Percentiles rank a stretch among this genome's conserved stretches.
Conservation (phyloP, 345 rosid genomes). For the Eucalyptus guilfoylei region DNA sequence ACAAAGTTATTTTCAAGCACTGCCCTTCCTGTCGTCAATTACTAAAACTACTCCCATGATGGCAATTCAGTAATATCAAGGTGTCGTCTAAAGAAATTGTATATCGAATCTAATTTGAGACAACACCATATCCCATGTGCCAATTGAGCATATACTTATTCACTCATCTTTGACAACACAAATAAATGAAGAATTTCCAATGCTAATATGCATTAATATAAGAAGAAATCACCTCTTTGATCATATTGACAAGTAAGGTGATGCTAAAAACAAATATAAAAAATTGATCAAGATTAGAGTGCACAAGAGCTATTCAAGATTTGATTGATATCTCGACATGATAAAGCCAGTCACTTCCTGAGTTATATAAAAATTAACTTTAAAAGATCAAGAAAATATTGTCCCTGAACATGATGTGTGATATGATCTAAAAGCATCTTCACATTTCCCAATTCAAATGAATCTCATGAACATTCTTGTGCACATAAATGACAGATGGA, state of each 20-base stretch:
- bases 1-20: not conserved
- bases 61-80: not conserved
- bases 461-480: not conserved
- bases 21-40: not conserved
- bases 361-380: not conserved
- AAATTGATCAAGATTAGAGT: not conserved
- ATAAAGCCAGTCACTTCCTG: not conserved
- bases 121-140: not conserved
- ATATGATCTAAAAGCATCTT: not conserved
- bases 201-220: not conserved
- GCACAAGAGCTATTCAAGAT: not conserved
- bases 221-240: not conserved
- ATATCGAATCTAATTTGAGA: rapidly evolving
- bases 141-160: not conserved
- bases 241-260: not conserved
- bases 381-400: not conserved
- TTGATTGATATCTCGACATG: rapidly evolving
- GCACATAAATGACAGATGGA: not conserved
- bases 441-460: not conserved
- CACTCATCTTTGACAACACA: not conserved
- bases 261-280: not conserved
- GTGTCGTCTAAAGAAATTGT: not conserved
- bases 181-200: not conserved
- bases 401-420: not conserved
- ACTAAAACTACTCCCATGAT: not conserved